Evolutionary conservation across 441 rosid species (phyloP), one percentile per base, ranked within the genome.

Genomic region (Hura crepitans): DNA sequence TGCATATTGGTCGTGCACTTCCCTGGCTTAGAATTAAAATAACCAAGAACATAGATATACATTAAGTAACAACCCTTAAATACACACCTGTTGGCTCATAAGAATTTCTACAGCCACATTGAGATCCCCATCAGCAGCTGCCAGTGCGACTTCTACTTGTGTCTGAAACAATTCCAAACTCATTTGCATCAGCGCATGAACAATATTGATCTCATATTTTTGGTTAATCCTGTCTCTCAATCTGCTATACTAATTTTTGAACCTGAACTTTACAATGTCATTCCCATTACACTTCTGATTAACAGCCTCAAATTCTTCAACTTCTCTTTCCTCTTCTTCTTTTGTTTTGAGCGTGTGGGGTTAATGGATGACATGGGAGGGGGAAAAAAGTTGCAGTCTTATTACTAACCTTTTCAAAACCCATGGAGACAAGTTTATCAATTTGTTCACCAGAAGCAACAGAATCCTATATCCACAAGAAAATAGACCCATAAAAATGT

Each of bases 101-200:
- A 94, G 87, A 78, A 95, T 95, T 82, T 95, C 97, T 47, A 90
- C 93, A 1, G 97, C 99, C 25, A 92, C 91, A 65, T 77, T 86
- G 68, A 92, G 86, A 79, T 92, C 97, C 28, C 94, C 92, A 20
- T 95, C 97, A 1, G 96, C 97, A 45, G 97, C 99, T 54, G 99
- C 97, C 20, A 95, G 70, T 6, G 96, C 97, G 37, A 95, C 97
- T 79, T 95, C 97, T 62, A 92, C 97, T 73, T 89, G 97, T 50
- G 93, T 95, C 99, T 95, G 92, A 68, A 85, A 74, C 65, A 75
- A 69, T 58, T 2, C 39, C 53, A 37, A 71, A 25, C 62, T 51
- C 51, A 33, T 70, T 46, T 35, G 20, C 51, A 45, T 69, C 50
- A 69, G 28, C 42, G 30, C 2, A 22, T 43, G n/a, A 12, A 46